These are phyloP conservation scores for Juglanconis juglandina DNA, from an alignment of 2,329 filamentous ascomycete genomes.

Conservation along the genomic window DNA sequence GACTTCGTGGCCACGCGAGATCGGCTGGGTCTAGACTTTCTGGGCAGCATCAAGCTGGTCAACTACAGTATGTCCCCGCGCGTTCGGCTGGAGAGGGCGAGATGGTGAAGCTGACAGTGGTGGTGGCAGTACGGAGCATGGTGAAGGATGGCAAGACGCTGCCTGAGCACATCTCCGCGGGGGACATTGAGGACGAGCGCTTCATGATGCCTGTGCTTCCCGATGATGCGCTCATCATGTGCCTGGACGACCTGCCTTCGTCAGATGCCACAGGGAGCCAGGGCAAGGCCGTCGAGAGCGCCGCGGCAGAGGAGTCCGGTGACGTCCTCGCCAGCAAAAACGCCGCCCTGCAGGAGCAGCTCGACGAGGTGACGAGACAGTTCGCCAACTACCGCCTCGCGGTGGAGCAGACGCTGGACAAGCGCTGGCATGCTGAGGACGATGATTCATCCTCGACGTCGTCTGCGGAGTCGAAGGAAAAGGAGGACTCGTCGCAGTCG, in stretches of 20 bases:
- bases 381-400: constrained; percentile 64
- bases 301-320: constrained; percentile 31
- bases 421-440: constrained; percentile 58
- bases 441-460: constrained; percentile 24
- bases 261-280: constrained; percentile 24
- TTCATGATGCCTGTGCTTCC: constrained; percentile 82
- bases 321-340: constrained; percentile 35
- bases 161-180: constrained; percentile 56
- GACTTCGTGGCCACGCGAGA: constrained; percentile 62
- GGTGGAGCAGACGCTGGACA: constrained; percentile 64
- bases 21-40: constrained; percentile 63
- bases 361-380: constrained; percentile 56
- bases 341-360: constrained; percentile 56
- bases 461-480: constrained; percentile 20
- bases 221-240: constrained; percentile 85
- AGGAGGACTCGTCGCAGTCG: constrained; percentile 39
- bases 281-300: constrained; percentile 23
- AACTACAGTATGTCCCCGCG: constrained; percentile 58
- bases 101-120: not conserved
- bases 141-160: constrained; percentile 43
- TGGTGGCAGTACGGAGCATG: constrained; percentile 41
- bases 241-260: constrained; percentile 70
- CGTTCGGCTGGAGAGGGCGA: not conserved
- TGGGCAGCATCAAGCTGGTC: constrained; percentile 70
- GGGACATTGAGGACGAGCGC: constrained; percentile 65